Base-by-base conservation (phyloP, 2,329 filamentous ascomycete genomes). In the Emmonsia crescens region DNA sequence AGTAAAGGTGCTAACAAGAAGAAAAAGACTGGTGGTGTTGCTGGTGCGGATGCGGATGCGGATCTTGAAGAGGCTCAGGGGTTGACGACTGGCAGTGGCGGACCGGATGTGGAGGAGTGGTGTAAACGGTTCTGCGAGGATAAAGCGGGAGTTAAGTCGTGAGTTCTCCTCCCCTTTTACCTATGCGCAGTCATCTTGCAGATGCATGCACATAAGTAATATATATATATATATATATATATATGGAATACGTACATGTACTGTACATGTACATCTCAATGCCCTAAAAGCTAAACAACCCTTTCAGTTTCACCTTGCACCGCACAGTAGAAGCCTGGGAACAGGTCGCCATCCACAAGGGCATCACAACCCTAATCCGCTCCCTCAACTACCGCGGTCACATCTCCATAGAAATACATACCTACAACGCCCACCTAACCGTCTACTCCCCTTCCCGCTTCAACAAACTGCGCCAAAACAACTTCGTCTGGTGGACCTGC, bases 401-500 rank as follows among this genome's bases (percentile, higher is more conserved):
- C 1, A 68, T 76, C 31, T 52, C n/a, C 33, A 68, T 75, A 51
- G 54, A 44, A 0, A 64, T 68, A 0, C 60, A 61, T 1, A 59
- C 69, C n/a, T 63, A 67, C n/a, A 68, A 74, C 60, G 57, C 65
- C 27, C 67, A 66, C 5, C 63, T 76, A 21, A 74, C 70, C 24
- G 63, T 76, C 57, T 75, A 74, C 64, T 75, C 74, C 0, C 74
- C 74, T 2, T 72, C 74, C 52, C 74, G 72, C 69, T 67, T 76
- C 55, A 76, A 76, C 64, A 68, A 63, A 1, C 59, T 73, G 1
- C 73, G 74, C n/a, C 67, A 69, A 6, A 74, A 74, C 59, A 38
- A n/a, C 6, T 70, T 66, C 40, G 65, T 74, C 8, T 76, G 70
- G 67, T 76, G 70, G 70, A 9, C 48, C 3, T 70, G 70, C 36